Percentiles rank a stretch among this genome's conserved stretches.
Conservation (phyloP, 2,329 filamentous ascomycete genomes). For the Metarhizium robertsii region DNA sequence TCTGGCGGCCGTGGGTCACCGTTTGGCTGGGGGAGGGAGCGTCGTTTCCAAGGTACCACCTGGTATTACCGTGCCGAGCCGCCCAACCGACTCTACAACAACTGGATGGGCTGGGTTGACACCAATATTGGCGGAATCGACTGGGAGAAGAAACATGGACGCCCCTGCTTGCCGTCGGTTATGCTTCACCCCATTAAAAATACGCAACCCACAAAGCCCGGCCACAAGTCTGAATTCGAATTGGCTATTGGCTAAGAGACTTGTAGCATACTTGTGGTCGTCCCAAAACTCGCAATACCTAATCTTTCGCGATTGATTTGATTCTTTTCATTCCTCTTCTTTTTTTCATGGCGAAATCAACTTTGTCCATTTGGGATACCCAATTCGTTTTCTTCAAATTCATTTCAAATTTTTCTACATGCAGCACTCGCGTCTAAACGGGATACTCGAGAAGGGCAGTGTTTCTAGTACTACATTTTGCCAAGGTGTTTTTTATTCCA, state of each 20-base stretch:
- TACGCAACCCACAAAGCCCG: slow-evolving; percentile 38
- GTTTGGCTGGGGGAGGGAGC: slow-evolving; percentile 50
- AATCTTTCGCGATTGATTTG: background rate
- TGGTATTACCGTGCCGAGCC: slow-evolving; percentile 53
- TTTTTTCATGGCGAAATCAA: background rate
- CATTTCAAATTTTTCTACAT: background rate
- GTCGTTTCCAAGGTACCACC: slow-evolving; percentile 46
- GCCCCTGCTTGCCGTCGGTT: slow-evolving; percentile 49
- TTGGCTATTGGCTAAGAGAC: slow-evolving; percentile 27
- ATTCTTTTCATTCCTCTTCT: background rate
- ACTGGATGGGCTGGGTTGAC: slow-evolving; percentile 53
- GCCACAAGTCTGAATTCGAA: slow-evolving; percentile 28
- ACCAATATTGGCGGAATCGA: slow-evolving; percentile 41
- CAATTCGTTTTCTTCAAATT: background rate
- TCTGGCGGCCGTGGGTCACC: slow-evolving; percentile 45
- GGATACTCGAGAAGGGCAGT: background rate
- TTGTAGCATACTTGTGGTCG: background rate
- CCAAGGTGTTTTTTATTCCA: background rate
- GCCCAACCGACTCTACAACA: slow-evolving; percentile 50
- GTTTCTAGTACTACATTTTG: background rate
- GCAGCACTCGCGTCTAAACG: background rate
- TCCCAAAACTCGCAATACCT: background rate
- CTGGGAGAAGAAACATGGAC: slow-evolving; percentile 48
- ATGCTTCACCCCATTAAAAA: slow-evolving; percentile 53
- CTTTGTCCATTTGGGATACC: slow-evolving; percentile 6